A percentile compares a stretch with the other conserved stretches of the same genome.
Evolutionary conservation across 2,329 filamentous ascomycete species (phyloP).

Genomic region (Cryphonectria nitschkei): DNA sequence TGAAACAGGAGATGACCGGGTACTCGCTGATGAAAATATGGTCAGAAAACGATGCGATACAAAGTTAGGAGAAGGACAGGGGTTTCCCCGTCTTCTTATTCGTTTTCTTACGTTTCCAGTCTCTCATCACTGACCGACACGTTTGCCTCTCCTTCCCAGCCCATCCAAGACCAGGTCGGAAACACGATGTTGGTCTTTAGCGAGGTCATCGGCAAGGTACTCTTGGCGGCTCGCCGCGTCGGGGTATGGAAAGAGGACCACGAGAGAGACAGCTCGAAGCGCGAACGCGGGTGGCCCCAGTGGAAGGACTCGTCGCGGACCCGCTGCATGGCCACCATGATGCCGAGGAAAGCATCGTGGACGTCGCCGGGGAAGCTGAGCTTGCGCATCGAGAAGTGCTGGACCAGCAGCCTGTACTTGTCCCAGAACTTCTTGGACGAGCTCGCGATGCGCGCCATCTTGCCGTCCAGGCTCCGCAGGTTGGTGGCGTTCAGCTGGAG

Average conservation of each 20-base stretch:
- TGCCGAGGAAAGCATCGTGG: constrained; percentile 9
- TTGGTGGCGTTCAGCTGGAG: background rate
- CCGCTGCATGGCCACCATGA: background rate
- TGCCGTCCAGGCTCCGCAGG: constrained; percentile 8
- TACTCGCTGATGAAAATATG: background rate
- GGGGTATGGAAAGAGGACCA: background rate
- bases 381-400: constrained; percentile 4
- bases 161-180: constrained; percentile 17
- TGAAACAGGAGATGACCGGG: background rate
- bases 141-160: constrained; percentile 1
- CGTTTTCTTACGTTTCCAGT: background rate
- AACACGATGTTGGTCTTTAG: background rate
- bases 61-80: background rate
- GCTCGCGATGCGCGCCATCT: background rate
- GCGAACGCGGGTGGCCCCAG: constrained; percentile 13
- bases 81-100: too few relatives aligned
- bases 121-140: background rate
- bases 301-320: constrained; percentile 9
- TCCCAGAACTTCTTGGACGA: background rate
- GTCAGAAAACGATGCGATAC: background rate
- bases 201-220: constrained; percentile 2
- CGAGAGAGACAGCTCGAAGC: constrained; percentile 6
- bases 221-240: background rate
- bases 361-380: constrained; percentile 9
- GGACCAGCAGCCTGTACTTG: background rate